Evolutionary conservation across 2,329 filamentous ascomycete species (phyloP).

Genomic region (Paraphaeosphaeria minitans): DNA sequence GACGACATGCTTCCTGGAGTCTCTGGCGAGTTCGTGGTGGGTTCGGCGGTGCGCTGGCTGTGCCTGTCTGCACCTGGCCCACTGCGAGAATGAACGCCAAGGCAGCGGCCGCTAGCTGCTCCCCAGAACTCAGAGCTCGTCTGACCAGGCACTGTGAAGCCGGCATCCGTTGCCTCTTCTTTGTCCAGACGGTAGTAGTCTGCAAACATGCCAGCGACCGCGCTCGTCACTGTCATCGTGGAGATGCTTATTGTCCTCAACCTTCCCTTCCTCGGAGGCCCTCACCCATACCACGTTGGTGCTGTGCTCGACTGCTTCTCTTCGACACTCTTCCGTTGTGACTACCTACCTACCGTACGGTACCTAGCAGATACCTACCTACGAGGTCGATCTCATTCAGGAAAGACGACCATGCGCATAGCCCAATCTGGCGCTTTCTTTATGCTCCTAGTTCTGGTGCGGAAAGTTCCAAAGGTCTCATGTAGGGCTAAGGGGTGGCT

Average conservation of each 20-base stretch:
- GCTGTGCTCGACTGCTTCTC: background rate
- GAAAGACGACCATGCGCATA: background rate
- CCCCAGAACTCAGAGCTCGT: background rate
- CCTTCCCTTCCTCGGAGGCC: background rate
- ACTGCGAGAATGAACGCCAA: slow-evolving; percentile 10
- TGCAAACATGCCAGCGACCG: slow-evolving; percentile 1
- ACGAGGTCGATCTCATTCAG: background rate
- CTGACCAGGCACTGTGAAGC: slow-evolving; percentile 3
- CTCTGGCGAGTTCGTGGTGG: slow-evolving; percentile 8
- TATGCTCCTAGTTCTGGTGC: background rate
- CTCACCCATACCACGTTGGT: background rate
- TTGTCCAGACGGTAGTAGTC: background rate
- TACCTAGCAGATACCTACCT: too few species aligned
- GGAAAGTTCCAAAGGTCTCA: background rate
- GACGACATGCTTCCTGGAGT: slow-evolving; percentile 35
- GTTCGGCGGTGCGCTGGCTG: slow-evolving; percentile 11
- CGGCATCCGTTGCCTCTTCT: slow-evolving; percentile 3
- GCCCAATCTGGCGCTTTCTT: background rate
- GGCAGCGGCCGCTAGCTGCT: background rate
- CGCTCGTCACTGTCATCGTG: background rate
- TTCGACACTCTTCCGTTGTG: background rate
- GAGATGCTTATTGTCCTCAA: background rate
- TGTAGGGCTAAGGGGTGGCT: slow-evolving; percentile 6
- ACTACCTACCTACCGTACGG: too few species aligned
- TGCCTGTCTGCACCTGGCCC: slow-evolving; percentile 11